Conservation (phyloP, 2,329 filamentous ascomycete species). For the Penicillium sp. region DNA sequence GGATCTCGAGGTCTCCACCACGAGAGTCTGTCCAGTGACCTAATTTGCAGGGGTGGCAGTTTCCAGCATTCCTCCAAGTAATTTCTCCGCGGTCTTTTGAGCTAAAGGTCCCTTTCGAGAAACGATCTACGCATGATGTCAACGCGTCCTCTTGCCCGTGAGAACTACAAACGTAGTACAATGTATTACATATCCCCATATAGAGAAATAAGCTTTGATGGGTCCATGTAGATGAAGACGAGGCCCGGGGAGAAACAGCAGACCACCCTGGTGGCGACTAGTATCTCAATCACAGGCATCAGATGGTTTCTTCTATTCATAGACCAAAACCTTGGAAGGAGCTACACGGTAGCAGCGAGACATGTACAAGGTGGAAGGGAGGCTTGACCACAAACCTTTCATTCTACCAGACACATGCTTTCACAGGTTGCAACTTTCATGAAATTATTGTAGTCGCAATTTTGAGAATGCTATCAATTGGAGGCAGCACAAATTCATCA, state of each 20-base stretch:
- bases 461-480: not conserved
- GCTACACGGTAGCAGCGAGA: no score
- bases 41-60: conserved; percentile 1
- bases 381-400: no score
- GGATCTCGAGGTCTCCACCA: not conserved
- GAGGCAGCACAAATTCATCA: not conserved
- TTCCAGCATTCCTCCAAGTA: conserved; percentile 4
- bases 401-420: no score
- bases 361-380: no score
- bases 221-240: not conserved
- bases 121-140: not conserved
- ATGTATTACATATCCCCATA: not conserved
- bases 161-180: not conserved
- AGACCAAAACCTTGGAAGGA: not conserved
- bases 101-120: not conserved
- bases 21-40: conserved; percentile 1
- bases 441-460: not conserved
- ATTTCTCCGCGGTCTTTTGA: not conserved
- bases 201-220: not conserved
- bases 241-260: not conserved
- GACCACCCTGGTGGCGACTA: not conserved
- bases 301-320: not conserved
- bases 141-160: not conserved
- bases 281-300: not conserved
- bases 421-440: no score